Evolutionary conservation across 192 early-diverging fungal species (phyloP), one percentile per base, ranked within the genome.

Genomic region (Allomyces macrogynus): DNA sequence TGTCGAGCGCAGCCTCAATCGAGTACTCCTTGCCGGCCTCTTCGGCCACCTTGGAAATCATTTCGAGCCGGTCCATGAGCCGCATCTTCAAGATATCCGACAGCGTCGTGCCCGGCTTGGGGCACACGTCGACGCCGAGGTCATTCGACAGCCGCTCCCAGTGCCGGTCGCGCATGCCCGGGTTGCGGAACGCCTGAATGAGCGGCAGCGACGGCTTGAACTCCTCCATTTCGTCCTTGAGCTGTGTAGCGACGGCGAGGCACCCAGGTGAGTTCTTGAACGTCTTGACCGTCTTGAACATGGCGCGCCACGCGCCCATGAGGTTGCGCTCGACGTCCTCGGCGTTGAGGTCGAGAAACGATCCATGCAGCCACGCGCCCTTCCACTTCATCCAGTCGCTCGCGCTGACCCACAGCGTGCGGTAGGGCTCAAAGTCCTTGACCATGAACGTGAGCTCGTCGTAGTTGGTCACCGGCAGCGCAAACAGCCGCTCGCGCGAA

Each of bases 21-120:
- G 92, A 95, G 94, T 98, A 96, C 80, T 99, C 97, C 66, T 95
- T 95, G 71, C 95, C 89, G 9, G 97, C 97, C 61, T 88, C 85
- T 3, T 85, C 79, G 49, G 97, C 84, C 42, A 96, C 85, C 23
- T 98, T 93, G 63, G 84, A 84, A 32, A 98, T 80, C n/a, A 76
- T 68, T 24, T 77, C 73, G 73, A 97, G 91, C 71, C 92, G 88
- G 65, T 89, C 85, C 62, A 79, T 78, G 60, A 97, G 80, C 74
- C 92, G 90, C 62, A 89, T 77, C 73, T 97, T 90, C 95, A 93
- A 97, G 43, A 99, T 74, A 49, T 89, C 84, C 62, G 94, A 94
- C 43, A 99, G 77, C 0, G 93, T 97, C 84, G 95, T 79, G 57
- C 92, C 91, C 0, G 81, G 71, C 63, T 92, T 57, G 2, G 49